Base-by-base conservation (phyloP, 2,329 filamentous ascomycete genomes). In the Exophiala sp. region DNA sequence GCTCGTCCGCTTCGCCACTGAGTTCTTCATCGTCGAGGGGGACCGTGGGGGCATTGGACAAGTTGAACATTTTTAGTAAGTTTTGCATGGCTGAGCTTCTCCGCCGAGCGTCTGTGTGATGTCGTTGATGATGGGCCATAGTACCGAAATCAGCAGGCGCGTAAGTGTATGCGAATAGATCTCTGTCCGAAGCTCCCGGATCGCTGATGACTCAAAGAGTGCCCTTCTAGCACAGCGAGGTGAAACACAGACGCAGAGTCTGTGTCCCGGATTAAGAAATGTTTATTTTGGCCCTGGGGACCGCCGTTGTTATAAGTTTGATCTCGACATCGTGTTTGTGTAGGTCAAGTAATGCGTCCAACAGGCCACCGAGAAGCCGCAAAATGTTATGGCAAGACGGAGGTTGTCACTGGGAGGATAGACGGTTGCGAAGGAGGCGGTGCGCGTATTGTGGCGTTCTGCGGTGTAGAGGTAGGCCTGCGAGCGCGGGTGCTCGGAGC, bases 1-100 rank as follows among this genome's bases (percentile, higher is more conserved):
- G 90, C 68, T 97, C 91, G 68, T 97, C 91, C 43, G 83, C 77
- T 63, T 96, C 91, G 58, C 85, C 79, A 51, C 76, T 71, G 59
- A 82, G 67, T 49, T 95, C 89, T 52, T 82, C 79, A 44, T 81
- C 79, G 37, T 67, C 68, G 42, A 63, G 63, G 27, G 62, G 64
- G 55, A 65, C 64, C 39, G 62, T 66, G 48, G 69, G 65, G 48
- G 68, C 63, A 41, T 68, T 69, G 37, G 70, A 66, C 23, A 70
- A 63, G 46, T 68, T 64, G 32, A 73, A 64, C 68, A 74, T 72
- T 61, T 69, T 72, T 52, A 71, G 58, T 13, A 71, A 58, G 49
- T 66, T 68, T 45, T 70, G 67, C 54, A 72, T 61, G 34, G 64
- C 65, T 32, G 48, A 50, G 19, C 19, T 32, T 48, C 38, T 50